Conservation (phyloP, 1,284 basidiomycete genomes). For the Lentinula novae-zelandiae region DNA sequence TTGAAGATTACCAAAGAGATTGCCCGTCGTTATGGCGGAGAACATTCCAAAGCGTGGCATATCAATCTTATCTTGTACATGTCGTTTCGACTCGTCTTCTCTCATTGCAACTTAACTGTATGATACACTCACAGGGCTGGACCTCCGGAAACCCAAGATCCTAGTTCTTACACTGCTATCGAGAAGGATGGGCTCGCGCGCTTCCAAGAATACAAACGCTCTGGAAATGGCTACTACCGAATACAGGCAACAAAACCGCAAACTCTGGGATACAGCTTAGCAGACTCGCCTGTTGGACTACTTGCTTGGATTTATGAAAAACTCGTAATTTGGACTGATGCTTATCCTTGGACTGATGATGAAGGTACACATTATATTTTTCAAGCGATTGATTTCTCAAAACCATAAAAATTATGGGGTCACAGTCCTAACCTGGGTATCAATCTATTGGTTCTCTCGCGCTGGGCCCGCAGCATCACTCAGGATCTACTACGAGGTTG, state of each 20-base stretch:
- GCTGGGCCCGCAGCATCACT: no score
- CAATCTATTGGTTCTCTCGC: no score
- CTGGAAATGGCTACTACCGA: slow-evolving; percentile 26
- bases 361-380: neutral
- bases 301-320: slow-evolving; percentile 61
- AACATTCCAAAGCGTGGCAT: slow-evolving; percentile 36
- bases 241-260: slow-evolving; percentile 50
- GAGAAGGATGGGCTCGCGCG: neutral
- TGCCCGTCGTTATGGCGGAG: slow-evolving; percentile 30
- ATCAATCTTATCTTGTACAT: slow-evolving; percentile 31
- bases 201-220: neutral
- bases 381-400: neutral
- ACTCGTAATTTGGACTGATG: slow-evolving; percentile 42
- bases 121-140: neutral
- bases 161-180: neutral
- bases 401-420: no score
- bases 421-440: no score
- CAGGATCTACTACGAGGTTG: no score
- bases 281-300: slow-evolving; percentile 52
- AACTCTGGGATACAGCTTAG: slow-evolving; percentile 48
- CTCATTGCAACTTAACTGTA: neutral
- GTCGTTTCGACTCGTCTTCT: neutral
- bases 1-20: slow-evolving; percentile 29
- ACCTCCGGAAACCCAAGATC: neutral
- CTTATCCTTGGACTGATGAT: slow-evolving; percentile 11